These are phyloP conservation scores for Cladorrhinum sp. DNA, from an alignment of 2,329 filamentous ascomycete species.

Conservation along the genomic window DNA sequence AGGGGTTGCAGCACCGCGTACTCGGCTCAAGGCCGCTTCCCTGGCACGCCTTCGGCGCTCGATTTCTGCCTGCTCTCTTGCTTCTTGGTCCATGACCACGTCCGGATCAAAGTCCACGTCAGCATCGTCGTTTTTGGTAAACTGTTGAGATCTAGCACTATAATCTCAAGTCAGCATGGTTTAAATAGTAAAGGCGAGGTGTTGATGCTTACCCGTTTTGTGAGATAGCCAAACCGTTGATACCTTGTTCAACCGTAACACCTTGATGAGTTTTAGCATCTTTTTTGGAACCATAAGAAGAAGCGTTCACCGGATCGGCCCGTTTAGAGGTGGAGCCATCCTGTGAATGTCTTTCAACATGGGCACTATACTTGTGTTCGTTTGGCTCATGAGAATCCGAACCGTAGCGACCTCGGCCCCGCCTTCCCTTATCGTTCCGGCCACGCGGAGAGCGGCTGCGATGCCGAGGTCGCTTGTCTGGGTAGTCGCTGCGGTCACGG, in stretches of 20 bases:
- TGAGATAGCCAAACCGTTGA: conserved; percentile 28
- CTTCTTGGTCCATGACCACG: conserved; percentile 65
- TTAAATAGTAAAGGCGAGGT: not conserved
- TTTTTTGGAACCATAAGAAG: conserved; percentile 57
- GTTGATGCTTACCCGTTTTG: conserved; percentile 35
- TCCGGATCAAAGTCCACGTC: conserved; percentile 49
- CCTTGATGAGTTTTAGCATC: conserved; percentile 67
- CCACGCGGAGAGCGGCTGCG: conserved; percentile 30
- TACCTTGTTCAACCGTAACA: conserved; percentile 47
- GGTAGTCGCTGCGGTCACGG: conserved; percentile 28
- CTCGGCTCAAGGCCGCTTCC: conserved; percentile 74
- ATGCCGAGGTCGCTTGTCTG: conserved; percentile 32
- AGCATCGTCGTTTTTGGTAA: conserved; percentile 21
- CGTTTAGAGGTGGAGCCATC: conserved; percentile 62
- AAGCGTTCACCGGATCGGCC: conserved; percentile 57
- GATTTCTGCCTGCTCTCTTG: conserved; percentile 62
- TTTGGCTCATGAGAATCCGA: conserved; percentile 30
- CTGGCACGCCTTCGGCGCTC: conserved; percentile 80
- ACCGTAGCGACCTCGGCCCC: conserved; percentile 31
- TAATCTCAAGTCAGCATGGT: not conserved
- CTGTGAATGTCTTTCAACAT: conserved; percentile 47
- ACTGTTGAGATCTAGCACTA: not conserved
- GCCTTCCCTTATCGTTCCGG: conserved; percentile 30
- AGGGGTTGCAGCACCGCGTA: conserved; percentile 71
- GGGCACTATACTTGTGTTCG: conserved; percentile 44